These are phyloP conservation scores for Fusarium musae DNA, from an alignment of 2,329 filamentous ascomycete species.

Conservation along the genomic window DNA sequence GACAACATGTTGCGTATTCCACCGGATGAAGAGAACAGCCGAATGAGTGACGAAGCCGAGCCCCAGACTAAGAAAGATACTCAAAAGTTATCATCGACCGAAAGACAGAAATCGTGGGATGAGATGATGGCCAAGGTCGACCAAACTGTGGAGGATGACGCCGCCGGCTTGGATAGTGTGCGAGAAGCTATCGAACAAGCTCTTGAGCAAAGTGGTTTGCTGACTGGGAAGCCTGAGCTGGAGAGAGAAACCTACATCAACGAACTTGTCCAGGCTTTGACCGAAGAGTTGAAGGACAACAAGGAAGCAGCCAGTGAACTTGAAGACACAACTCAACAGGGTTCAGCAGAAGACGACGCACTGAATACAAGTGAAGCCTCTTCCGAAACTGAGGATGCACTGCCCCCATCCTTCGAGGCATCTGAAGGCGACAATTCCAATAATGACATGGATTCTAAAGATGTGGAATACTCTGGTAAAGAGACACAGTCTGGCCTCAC, in stretches of 20 bases:
- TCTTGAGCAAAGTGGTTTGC: constrained; percentile 64
- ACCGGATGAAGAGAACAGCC: constrained; percentile 39
- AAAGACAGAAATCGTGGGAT: constrained; percentile 59
- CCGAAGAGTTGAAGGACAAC: constrained; percentile 45
- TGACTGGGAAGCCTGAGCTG: constrained; percentile 56
- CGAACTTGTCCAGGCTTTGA: constrained; percentile 61
- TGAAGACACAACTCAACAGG: constrained; percentile 11
- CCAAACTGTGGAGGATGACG: constrained; percentile 67
- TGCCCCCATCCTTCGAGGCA: background rate
- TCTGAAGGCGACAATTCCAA: background rate
- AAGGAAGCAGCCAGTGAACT: constrained; percentile 39
- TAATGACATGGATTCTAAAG: background rate
- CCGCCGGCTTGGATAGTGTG: constrained; percentile 62
- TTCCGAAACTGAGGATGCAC: background rate
- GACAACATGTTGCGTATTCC: constrained; percentile 66
- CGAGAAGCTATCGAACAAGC: constrained; percentile 66
- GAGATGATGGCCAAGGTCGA: constrained; percentile 66
- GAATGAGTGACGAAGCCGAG: constrained; percentile 1
- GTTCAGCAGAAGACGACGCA: background rate
- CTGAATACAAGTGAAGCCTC: background rate
- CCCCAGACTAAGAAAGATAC: constrained; percentile 29
- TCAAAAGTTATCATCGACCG: background rate
- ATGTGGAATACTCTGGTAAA: background rate
- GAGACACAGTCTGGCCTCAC: background rate
- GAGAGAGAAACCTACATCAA: constrained; percentile 62